phyloP scores from a whole-genome alignment of 2,329 filamentous ascomycete genomes.

The Colletotrichum tamarilloi region DNA sequence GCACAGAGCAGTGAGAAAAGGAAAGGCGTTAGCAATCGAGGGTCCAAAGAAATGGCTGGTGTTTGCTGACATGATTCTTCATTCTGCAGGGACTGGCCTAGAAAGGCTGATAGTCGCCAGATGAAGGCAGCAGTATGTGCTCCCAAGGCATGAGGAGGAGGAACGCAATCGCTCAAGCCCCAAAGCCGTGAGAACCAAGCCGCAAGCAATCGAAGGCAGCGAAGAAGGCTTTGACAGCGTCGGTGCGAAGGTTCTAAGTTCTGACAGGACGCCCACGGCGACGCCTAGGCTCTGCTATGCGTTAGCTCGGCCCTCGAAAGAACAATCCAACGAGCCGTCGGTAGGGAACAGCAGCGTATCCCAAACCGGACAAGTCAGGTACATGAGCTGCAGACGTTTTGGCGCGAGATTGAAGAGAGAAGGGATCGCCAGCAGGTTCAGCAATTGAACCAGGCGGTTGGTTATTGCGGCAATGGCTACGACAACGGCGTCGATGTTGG shows the following conservation, averaged over 20 bases:
- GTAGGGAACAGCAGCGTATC: constrained; percentile 15
- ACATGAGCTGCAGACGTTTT: not conserved
- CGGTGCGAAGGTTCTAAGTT: constrained; percentile 21
- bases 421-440: not conserved
- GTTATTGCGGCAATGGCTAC: not conserved
- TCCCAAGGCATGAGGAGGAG: not conserved
- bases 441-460: not conserved
- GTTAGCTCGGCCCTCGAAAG: constrained; percentile 22
- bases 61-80: constrained; percentile 6
- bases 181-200: constrained; percentile 2
- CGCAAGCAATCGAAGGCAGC: constrained; percentile 1
- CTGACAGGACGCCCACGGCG: constrained; percentile 16
- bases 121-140: not conserved
- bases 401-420: not conserved
- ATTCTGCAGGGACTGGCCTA: constrained; percentile 11
- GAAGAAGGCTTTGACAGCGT: constrained; percentile 22
- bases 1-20: not conserved
- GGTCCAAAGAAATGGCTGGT: not conserved
- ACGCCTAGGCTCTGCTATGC: constrained; percentile 18
- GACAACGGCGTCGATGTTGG: not conserved
- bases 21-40: not conserved
- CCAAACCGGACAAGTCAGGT: constrained; percentile 31
- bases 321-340: not conserved
- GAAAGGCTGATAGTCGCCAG: not conserved
- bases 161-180: not conserved